phyloP scores from a whole-genome alignment of 305 asterid genomes.

The Euphrasia arctica region DNA sequence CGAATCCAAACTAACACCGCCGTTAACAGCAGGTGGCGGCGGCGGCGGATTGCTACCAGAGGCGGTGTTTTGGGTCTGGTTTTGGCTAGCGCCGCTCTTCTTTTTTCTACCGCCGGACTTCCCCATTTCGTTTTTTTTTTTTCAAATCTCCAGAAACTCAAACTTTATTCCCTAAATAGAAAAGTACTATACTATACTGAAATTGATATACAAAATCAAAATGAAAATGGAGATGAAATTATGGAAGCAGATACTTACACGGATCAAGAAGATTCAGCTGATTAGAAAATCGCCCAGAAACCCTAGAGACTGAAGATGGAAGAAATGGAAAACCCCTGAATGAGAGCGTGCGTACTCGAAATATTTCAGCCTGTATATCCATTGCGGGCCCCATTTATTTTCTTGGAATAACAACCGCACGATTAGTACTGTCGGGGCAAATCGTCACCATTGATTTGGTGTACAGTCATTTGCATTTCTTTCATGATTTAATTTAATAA shows the following conservation, averaged over 20 bases:
- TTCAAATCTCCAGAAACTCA: conserved; percentile 28
- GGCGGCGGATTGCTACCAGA: conserved; percentile 22
- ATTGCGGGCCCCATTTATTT: conserved; percentile 1
- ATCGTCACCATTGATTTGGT: conserved; percentile 5
- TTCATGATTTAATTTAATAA: no score
- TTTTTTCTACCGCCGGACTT: conserved; percentile 90
- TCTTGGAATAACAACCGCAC: conserved; percentile 1
- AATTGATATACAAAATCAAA: neutral
- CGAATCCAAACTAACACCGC: conserved; percentile 57
- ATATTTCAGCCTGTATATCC: neutral
- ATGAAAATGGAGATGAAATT: neutral
- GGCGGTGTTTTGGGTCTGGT: conserved; percentile 19
- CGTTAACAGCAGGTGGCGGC: conserved; percentile 47
- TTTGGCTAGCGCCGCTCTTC: conserved; percentile 48
- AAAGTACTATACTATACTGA: neutral
- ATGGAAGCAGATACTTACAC: conserved; percentile 40
- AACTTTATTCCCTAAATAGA: conserved; percentile 23
- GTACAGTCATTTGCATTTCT: no score
- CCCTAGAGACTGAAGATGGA: conserved; percentile 22
- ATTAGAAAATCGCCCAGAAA: conserved; percentile 12
- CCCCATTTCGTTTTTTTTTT: conserved; percentile 55
- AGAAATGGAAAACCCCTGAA: neutral
- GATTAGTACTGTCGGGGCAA: neutral
- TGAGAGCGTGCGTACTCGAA: neutral
- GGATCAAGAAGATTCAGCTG: neutral